Percentiles rank a stretch among this genome's conserved stretches.
These are phyloP conservation scores for Bolboschoenus planiculmis DNA, from an alignment of 176 grass and related monocot genomes.

Conservation along the genomic window DNA sequence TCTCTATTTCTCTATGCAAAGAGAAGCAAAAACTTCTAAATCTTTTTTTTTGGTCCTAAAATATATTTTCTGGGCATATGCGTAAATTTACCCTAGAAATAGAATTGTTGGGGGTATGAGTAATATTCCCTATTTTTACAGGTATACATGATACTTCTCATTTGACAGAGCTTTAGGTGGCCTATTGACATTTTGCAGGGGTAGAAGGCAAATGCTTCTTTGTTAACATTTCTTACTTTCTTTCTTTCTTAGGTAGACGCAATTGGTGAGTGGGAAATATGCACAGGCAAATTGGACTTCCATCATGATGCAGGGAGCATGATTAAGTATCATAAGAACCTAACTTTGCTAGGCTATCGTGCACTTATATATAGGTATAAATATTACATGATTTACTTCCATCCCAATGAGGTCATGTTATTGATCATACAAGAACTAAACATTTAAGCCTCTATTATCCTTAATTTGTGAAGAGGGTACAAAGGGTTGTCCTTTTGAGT, in stretches of 20 bases:
- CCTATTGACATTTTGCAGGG: not conserved
- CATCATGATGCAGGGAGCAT: constrained; percentile 78
- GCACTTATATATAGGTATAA: constrained; percentile 81
- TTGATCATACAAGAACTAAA: not conserved
- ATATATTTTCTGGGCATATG: not conserved
- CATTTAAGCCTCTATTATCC: not conserved
- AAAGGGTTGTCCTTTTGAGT: not conserved
- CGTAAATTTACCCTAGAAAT: not conserved
- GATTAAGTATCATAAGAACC: constrained; percentile 84
- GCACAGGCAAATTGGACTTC: constrained; percentile 40
- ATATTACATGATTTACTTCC: not conserved
- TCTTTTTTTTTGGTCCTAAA: not conserved
- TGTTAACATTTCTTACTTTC: constrained; percentile 5
- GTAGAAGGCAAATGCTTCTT: not conserved
- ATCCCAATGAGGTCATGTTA: not conserved
- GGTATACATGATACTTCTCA: not conserved
- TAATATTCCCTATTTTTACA: not conserved
- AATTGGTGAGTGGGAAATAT: constrained; percentile 59
- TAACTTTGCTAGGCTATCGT: constrained; percentile 64
- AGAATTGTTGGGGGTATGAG: not conserved
- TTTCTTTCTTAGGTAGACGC: constrained; percentile 38
- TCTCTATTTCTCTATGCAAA: not conserved
- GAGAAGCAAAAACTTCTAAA: not conserved
- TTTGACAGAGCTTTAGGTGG: not conserved
- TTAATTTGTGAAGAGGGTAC: not conserved